Evolutionary conservation across 352 stramenopile genomes (phyloP).

Genomic region (Phytophthora meadii): DNA sequence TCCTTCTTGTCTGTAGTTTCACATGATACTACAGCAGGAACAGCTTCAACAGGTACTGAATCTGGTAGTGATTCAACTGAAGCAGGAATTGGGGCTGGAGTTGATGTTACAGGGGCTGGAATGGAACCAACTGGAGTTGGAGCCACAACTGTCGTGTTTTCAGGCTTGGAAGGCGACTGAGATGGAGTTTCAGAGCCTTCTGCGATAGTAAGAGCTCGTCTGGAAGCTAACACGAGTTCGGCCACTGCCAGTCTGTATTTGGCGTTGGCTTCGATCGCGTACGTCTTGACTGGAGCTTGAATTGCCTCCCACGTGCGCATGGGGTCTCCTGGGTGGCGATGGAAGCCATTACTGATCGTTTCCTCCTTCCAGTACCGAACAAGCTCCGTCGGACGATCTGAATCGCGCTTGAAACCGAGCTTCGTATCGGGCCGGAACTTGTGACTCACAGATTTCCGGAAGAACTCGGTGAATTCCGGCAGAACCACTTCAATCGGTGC

Average conservation of each 20-base stretch:
- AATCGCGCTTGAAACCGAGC: conserved; percentile 69
- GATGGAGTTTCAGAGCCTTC: conserved; percentile 16
- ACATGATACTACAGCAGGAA: not conserved
- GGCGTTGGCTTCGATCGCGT: conserved; percentile 71
- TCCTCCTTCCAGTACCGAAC: conserved; percentile 74
- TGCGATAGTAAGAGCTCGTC: conserved; percentile 29
- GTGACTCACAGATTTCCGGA: conserved; percentile 59
- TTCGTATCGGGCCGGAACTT: conserved; percentile 55
- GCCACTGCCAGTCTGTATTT: conserved; percentile 66
- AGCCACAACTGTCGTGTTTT: not conserved
- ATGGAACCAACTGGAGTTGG: not conserved
- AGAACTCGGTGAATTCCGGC: conserved; percentile 76
- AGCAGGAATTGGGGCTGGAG: not conserved
- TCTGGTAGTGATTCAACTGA: not conserved
- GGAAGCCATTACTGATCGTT: conserved; percentile 51
- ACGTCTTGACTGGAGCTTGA: conserved; percentile 73
- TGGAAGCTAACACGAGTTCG: conserved; percentile 53
- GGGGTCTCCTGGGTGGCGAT: conserved; percentile 41
- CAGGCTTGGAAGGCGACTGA: conserved; percentile 10
- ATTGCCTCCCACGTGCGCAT: conserved; percentile 84
- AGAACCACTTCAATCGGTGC: conserved; percentile 42
- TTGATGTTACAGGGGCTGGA: not conserved
- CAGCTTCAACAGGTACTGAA: not conserved
- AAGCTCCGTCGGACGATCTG: conserved; percentile 46
- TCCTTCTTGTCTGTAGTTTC: conserved; percentile 17